Conservation (phyloP, 1,139 yeast genomes). For the Suhomyces chickasaworum region DNA sequence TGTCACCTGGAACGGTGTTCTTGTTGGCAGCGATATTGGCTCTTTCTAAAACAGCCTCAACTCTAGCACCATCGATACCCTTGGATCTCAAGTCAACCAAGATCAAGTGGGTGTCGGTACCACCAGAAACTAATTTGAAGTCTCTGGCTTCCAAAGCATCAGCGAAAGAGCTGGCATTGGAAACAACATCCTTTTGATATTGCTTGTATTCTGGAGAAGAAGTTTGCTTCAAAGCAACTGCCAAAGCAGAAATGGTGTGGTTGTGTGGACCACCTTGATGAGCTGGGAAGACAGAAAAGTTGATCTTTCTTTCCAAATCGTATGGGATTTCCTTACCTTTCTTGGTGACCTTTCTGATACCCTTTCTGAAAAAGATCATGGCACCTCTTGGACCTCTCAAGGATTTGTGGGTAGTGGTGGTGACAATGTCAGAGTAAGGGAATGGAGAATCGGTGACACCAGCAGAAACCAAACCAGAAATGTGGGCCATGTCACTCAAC, state of each 20-base stretch:
- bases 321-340: conserved; percentile 85
- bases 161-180: conserved; percentile 80
- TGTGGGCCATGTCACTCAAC: conserved; percentile 95
- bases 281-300: conserved; percentile 97
- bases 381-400: conserved; percentile 99
- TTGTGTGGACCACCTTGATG: conserved; percentile 99
- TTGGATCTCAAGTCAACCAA: conserved; percentile 81
- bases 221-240: conserved; percentile 93
- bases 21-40: conserved; percentile 93
- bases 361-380: conserved; percentile 95
- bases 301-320: conserved; percentile 86
- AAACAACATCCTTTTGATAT: conserved; percentile 80
- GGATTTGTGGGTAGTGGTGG: conserved; percentile 96
- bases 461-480: conserved; percentile 91
- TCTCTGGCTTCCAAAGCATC: conserved; percentile 65
- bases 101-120: conserved; percentile 94
- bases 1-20: conserved; percentile 95
- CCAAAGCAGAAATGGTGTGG: conserved; percentile 94
- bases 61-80: conserved; percentile 93
- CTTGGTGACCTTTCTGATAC: conserved; percentile 80
- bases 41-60: conserved; percentile 86
- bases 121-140: conserved; percentile 81
- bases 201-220: conserved; percentile 79
- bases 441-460: conserved; percentile 92
- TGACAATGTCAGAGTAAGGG: conserved; percentile 92